Evolutionary conservation across 768 basidiomycete species (phyloP), one percentile per base, ranked within the genome.

Genomic region (Tulasnella sp.): DNA sequence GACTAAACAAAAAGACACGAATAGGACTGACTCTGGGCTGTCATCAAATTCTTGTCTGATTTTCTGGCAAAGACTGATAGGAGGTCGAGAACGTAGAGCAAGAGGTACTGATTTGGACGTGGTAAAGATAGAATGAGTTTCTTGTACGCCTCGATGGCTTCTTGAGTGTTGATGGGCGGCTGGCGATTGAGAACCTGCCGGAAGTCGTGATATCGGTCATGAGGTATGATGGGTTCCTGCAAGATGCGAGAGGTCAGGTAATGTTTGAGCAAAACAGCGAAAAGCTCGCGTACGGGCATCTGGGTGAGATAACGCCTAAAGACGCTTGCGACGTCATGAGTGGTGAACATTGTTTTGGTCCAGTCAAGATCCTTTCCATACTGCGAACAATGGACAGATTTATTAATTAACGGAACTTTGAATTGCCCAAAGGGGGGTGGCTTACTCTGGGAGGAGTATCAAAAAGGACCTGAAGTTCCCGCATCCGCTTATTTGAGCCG

Each of bases 271-370:
- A 34, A 32, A 28, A 32, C 16, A 29, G 28, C 16, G 29, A 24
- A 25, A 15, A 42, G 31, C 29, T 51, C 47, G 77, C 86, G 64
- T 60, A 92, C 92, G 28, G 95, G 91, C 84, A 98, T 89, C 62
- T 86, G 84, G 0, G 92, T 98, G 44, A 99, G 77, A 66, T 89
- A 99, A 69, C 93, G 70, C 53, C 93, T 76, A 62, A 98, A 90
- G 48, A 99, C 90, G 59, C 87, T 95, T 16, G 93, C 93, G 45
- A 95, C 90, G 63, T 99, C 93, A 63, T 99, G 93, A 12, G 89
- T 77, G n/a, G 83, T 93, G 64, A 83, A 96, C 16, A 74, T 70
- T 60, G 85, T 81, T 53, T 76, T 69, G 61, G 79, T 81, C 91
- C 93, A 96, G 58, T 95, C 84, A 35, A 99, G 69, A 47, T 79